phyloP scores from a whole-genome alignment of 2,329 filamentous ascomycete genomes.

The Ilyonectria robusta region DNA sequence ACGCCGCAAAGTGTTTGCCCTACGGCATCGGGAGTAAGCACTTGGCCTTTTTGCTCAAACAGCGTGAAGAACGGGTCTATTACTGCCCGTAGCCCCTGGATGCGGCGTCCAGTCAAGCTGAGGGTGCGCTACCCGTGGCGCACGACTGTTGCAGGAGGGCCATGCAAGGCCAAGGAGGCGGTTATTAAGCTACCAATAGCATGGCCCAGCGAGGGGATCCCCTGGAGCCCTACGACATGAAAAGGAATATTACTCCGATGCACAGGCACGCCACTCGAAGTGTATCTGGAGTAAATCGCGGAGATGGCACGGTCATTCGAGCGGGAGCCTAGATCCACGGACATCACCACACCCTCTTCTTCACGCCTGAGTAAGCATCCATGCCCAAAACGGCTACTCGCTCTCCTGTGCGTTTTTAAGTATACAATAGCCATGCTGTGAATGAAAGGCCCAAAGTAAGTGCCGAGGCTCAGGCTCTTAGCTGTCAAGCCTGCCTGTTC shows the following conservation, averaged over 20 bases:
- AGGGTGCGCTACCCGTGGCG: background rate
- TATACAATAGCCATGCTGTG: too few relatives aligned
- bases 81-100: background rate
- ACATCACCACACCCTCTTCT: too few relatives aligned
- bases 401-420: too few relatives aligned
- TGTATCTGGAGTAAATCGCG: background rate
- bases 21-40: background rate
- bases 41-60: background rate
- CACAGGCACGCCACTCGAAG: background rate
- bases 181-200: background rate
- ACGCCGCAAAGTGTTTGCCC: background rate
- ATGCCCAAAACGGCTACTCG: too few relatives aligned
- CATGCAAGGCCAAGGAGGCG: background rate
- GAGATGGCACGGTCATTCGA: background rate
- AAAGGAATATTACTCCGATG: background rate
- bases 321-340: too few relatives aligned
- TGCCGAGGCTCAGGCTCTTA: too few relatives aligned
- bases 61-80: background rate
- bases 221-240: background rate
- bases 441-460: too few relatives aligned
- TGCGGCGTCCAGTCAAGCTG: background rate
- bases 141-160: background rate
- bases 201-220: background rate
- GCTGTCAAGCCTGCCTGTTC: too few relatives aligned
- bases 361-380: too few relatives aligned